A percentile compares a stretch with the other conserved stretches of the same genome.
phyloP scores from a whole-genome alignment of 306 rosid species.

The Astragalus membranaceus region DNA sequence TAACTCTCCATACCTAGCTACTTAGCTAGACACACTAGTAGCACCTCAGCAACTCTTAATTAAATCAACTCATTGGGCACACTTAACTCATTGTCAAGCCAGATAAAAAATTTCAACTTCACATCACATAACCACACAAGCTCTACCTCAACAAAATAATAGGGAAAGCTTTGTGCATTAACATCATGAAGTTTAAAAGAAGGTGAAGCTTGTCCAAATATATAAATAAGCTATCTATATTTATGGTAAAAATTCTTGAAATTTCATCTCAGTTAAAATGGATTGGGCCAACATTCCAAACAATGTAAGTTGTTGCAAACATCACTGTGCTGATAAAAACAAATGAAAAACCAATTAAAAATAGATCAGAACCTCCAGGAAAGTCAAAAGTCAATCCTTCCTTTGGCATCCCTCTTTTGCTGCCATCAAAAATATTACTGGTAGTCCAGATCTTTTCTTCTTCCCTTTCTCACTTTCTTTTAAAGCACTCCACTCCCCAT shows the following conservation, averaged over 20 bases:
- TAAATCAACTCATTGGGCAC: not conserved
- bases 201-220: constrained; percentile 14
- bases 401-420: constrained; percentile 76
- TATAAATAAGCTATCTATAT: constrained; percentile 12
- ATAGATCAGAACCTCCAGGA: constrained; percentile 74
- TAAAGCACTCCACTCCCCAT: constrained; percentile 65
- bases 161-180: no score
- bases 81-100: not conserved
- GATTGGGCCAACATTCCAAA: constrained; percentile 96
- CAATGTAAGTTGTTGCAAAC: constrained; percentile 90
- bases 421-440: constrained; percentile 77
- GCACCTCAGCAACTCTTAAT: not conserved
- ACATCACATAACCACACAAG: no score
- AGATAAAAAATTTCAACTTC: no score
- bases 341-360: constrained; percentile 57
- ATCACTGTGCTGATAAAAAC: constrained; percentile 78
- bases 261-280: constrained; percentile 67
- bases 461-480: constrained; percentile 80
- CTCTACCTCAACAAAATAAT: no score
- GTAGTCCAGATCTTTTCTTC: constrained; percentile 72
- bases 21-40: not conserved
- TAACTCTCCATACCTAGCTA: not conserved
- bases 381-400: constrained; percentile 63
- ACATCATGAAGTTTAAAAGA: constrained; percentile 2
- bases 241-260: not conserved